phyloP scores from a whole-genome alignment of 768 basidiomycete species.

The Tulasnella sp. region DNA sequence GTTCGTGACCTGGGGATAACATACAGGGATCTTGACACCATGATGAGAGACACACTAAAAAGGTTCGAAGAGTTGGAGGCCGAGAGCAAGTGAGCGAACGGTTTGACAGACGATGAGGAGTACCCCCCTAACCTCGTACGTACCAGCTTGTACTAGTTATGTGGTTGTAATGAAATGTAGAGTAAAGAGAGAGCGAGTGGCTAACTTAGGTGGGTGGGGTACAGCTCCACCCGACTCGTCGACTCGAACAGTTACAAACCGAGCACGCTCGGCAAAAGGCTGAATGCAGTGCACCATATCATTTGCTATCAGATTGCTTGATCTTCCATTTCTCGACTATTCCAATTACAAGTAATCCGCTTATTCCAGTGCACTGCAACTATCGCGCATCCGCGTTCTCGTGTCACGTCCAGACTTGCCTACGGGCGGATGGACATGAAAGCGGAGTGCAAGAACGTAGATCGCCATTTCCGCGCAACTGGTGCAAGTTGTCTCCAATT shows the following conservation, averaged over 20 bases:
- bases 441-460: neutral
- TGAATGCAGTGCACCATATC: no score
- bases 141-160: no score
- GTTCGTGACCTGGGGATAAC: neutral
- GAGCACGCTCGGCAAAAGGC: no score
- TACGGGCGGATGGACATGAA: neutral
- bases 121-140: no score
- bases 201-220: no score
- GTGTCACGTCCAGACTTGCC: neutral
- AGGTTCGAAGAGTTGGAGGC: slow-evolving; percentile 16
- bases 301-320: neutral
- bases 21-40: slow-evolving; percentile 12
- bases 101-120: neutral
- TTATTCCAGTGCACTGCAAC: neutral
- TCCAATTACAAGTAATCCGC: no score
- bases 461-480: neutral
- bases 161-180: no score
- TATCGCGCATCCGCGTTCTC: neutral
- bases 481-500: neutral
- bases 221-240: no score
- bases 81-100: neutral
- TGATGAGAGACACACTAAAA: slow-evolving; percentile 11
- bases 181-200: no score
- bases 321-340: no score
- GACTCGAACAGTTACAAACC: no score